A percentile compares a stretch with the other conserved stretches of the same genome.
These are phyloP conservation scores for Schizopora paradoxa DNA, from an alignment of 1,284 basidiomycete genomes.

Conservation along the genomic window DNA sequence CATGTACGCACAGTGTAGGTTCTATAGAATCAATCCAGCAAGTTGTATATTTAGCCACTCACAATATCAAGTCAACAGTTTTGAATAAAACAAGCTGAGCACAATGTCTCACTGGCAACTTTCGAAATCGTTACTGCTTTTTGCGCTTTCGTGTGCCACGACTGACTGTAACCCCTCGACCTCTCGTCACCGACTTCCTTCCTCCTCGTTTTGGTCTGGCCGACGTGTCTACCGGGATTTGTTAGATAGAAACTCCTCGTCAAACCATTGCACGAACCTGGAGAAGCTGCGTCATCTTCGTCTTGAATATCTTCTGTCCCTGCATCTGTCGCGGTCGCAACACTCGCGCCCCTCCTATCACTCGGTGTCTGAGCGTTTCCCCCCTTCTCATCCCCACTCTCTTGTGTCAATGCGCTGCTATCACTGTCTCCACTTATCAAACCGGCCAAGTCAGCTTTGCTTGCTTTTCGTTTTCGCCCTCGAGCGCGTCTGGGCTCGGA, in stretches of 20 bases:
- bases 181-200: conserved; percentile 11
- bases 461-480: conserved; percentile 24
- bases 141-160: conserved; percentile 8
- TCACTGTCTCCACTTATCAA: conserved; percentile 73
- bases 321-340: conserved; percentile 61
- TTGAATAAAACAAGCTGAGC: background rate
- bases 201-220: conserved; percentile 10
- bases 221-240: conserved; percentile 9
- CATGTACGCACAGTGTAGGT: no score
- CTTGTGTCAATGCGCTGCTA: conserved; percentile 72
- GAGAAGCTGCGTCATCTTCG: conserved; percentile 55
- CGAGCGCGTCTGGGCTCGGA: conserved; percentile 35
- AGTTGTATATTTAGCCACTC: no score
- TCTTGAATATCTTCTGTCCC: conserved; percentile 55
- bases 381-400: conserved; percentile 36
- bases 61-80: background rate
- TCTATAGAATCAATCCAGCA: no score
- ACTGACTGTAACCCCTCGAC: conserved; percentile 1
- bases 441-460: conserved; percentile 50
- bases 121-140: conserved; percentile 3
- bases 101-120: background rate
- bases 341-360: conserved; percentile 38
- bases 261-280: no score
- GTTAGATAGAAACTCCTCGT: no score
- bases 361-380: conserved; percentile 45